Evolutionary conservation across 1,139 yeast species (phyloP).

Genomic region (Wickerhamiella infanticola): DNA sequence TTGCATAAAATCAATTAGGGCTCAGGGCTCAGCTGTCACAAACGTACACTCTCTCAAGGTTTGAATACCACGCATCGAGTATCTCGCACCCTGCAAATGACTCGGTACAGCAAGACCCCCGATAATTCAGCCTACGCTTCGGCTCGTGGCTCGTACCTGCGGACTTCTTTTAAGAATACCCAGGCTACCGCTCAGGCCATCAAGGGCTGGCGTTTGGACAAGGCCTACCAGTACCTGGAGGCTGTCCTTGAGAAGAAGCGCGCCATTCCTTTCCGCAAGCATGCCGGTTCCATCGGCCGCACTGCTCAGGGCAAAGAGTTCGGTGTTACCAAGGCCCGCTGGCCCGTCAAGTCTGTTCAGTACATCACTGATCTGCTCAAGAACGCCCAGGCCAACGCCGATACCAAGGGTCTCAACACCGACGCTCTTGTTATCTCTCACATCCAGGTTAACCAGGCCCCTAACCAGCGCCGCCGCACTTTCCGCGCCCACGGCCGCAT

Average conservation of each 20-base stretch:
- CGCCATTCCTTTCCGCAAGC: conserved; percentile 99
- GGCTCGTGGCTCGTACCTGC: conserved; percentile 98
- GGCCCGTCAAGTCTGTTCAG: conserved; percentile 99
- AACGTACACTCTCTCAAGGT: background rate
- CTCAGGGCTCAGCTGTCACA: background rate
- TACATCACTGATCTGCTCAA: conserved; percentile 86
- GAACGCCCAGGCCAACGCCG: conserved; percentile 99
- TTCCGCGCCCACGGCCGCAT: conserved; percentile 99
- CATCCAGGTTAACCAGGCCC: conserved; percentile 99
- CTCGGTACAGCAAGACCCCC: conserved; percentile 97
- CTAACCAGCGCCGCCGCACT: conserved; percentile 99
- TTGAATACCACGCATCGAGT: conserved; percentile 1
- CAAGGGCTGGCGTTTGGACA: conserved; percentile 93
- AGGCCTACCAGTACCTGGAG: conserved; percentile 90
- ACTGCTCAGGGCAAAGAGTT: conserved; percentile 99
- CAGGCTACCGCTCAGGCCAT: conserved; percentile 98
- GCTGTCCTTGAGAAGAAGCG: conserved; percentile 97
- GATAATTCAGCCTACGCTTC: conserved; percentile 99
- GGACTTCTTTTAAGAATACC: conserved; percentile 99
- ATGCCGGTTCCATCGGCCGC: conserved; percentile 93
- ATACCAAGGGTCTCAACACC: conserved; percentile 94
- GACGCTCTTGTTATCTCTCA: conserved; percentile 88
- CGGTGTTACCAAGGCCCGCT: conserved; percentile 99
- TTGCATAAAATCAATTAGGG: background rate
- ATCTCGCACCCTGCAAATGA: conserved; percentile 28